Conservation (phyloP, 345 rosid genomes). For the Sisymbrium altissimum region DNA sequence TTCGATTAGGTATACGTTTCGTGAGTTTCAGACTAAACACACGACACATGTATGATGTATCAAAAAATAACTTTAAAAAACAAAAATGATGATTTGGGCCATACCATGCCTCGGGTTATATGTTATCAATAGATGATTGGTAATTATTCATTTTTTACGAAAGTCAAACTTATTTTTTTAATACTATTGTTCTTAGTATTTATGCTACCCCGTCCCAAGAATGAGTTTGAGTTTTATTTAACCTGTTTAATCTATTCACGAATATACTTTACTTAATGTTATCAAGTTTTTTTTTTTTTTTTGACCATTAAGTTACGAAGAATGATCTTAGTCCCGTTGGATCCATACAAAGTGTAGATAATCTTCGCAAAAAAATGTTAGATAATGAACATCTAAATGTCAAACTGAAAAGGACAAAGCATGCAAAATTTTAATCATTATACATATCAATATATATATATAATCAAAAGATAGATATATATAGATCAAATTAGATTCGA, state of each 20-base stretch:
- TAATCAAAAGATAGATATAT: background rate
- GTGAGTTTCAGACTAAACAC: background rate
- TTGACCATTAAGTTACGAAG: background rate
- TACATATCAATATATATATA: background rate
- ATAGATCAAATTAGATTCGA: background rate
- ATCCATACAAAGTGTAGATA: background rate
- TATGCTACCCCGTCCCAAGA: background rate
- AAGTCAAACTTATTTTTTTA: conserved; percentile 25
- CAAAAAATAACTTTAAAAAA: background rate
- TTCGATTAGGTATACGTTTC: conserved; percentile 13
- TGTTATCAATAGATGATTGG: conserved; percentile 35
- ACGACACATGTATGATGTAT: conserved; percentile 24
- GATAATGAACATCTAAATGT: background rate
- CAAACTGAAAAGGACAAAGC: conserved; percentile 23
- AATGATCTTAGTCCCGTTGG: background rate
- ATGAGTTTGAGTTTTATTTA: conserved; percentile 11
- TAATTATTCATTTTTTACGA: conserved; percentile 6
- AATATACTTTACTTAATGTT: background rate
- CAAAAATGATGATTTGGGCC: conserved; percentile 33
- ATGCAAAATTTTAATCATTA: conserved; percentile 34
- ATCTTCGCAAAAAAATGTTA: background rate
- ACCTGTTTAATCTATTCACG: background rate
- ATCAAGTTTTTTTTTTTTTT: background rate
- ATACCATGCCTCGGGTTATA: conserved; percentile 33
- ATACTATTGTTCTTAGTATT: background rate